A percentile compares a stretch with the other conserved stretches of the same genome.
Evolutionary conservation across 2,329 filamentous ascomycete species (phyloP).

Genomic region (Aspergillus persii): DNA sequence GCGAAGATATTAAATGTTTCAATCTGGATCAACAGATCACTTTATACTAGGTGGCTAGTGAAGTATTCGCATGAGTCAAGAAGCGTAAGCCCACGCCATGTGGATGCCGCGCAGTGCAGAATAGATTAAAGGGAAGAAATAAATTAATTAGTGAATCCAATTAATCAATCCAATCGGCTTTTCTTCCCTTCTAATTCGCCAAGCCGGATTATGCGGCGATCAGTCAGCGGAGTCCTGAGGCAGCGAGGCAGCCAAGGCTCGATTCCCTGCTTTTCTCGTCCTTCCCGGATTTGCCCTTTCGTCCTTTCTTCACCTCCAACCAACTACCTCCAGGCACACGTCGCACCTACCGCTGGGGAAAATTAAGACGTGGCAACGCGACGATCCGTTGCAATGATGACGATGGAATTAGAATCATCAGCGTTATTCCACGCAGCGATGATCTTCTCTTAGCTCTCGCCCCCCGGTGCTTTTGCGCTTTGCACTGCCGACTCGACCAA

Average conservation of each 20-base stretch:
- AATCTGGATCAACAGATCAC: neutral
- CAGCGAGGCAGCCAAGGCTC: neutral
- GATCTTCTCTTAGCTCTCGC: too few species aligned
- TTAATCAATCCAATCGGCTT: too few species aligned
- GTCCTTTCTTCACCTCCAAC: too few species aligned
- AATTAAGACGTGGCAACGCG: neutral
- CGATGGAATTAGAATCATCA: neutral
- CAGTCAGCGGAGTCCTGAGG: neutral
- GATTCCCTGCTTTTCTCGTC: neutral
- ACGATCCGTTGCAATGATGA: neutral
- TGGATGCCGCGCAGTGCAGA: neutral
- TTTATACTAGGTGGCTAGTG: neutral
- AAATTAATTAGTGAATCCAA: too few species aligned
- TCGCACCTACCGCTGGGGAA: too few species aligned
- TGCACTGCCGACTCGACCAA: neutral
- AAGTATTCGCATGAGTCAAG: too few species aligned
- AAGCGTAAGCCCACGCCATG: neutral
- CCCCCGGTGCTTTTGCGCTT: neutral
- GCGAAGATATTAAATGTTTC: neutral
- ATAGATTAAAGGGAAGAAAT: neutral
- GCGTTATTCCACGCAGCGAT: neutral
- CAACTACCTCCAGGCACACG: neutral
- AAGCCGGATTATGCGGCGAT: neutral
- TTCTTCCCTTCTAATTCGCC: neutral
- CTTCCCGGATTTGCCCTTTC: neutral